phyloP scores from a whole-genome alignment of 1,284 basidiomycete species.

The Leccinum ponderosum region DNA sequence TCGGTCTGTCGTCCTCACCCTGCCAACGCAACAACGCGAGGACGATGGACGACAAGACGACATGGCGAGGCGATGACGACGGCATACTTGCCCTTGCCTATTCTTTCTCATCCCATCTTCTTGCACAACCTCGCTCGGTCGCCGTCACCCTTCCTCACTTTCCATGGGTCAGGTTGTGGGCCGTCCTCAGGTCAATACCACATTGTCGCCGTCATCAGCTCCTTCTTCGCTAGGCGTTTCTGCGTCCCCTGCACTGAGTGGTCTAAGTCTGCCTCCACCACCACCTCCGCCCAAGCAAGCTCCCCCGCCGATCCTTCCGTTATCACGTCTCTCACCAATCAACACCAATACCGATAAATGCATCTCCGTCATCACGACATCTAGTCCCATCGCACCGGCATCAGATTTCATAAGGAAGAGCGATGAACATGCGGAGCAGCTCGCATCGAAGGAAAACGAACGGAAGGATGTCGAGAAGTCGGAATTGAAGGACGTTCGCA shows the following conservation, averaged over 20 bases:
- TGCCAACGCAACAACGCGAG: no score
- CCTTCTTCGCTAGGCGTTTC: conserved; percentile 26
- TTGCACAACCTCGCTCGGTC: no score
- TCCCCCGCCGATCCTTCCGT: conserved; percentile 7
- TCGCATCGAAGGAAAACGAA: conserved; percentile 28
- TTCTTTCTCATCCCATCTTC: no score
- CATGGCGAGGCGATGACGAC: no score
- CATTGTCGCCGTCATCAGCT: conserved; percentile 31
- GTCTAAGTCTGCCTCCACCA: conserved; percentile 25
- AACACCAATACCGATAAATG: conserved; percentile 32
- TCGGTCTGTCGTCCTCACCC: no score
- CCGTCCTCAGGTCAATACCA: conserved; percentile 31
- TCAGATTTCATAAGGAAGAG: conserved; percentile 35
- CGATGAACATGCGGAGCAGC: conserved; percentile 28
- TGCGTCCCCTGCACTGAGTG: conserved; percentile 30
- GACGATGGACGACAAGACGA: no score
- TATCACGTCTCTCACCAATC: conserved; percentile 21
- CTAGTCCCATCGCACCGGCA: conserved; percentile 37
- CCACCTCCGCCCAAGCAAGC: conserved; percentile 39
- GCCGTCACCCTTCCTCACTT: conserved; percentile 22
- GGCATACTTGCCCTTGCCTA: no score
- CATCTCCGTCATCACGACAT: conserved; percentile 31
- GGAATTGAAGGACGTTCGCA: conserved; percentile 60
- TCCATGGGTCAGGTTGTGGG: conserved; percentile 44
- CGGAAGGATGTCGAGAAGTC: conserved; percentile 46